Evolutionary conservation across 2,329 filamentous ascomycete genomes (phyloP).

Genomic region (Fusarium sterilihyphosum): DNA sequence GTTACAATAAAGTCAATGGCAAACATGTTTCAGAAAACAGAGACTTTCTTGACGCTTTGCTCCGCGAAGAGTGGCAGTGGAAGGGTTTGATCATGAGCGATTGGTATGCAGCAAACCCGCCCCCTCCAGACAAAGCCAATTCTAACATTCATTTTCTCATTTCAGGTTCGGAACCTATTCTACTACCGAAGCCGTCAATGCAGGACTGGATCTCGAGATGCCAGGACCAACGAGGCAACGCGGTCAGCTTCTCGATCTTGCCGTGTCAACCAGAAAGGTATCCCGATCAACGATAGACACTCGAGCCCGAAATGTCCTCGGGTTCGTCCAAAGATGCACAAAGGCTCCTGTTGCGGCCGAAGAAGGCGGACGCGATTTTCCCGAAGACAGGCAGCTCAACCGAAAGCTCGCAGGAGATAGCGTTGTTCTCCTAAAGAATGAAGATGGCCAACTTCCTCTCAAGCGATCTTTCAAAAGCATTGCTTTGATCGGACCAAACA

Average conservation of each 20-base stretch:
- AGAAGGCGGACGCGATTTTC: neutral
- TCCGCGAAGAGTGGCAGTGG: neutral
- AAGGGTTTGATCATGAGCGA: neutral
- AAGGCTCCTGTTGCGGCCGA: neutral
- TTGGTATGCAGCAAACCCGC: neutral
- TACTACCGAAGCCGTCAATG: neutral
- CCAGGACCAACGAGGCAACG: neutral
- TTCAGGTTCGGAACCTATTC: neutral
- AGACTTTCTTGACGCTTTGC: neutral
- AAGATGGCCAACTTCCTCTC: neutral
- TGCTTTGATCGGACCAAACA: neutral
- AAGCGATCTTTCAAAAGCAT: neutral
- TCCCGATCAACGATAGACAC: neutral
- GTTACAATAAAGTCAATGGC: neutral
- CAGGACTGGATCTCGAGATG: neutral
- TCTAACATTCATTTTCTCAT: neutral
- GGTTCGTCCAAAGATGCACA: neutral
- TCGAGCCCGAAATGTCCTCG: neutral
- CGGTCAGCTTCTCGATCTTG: neutral
- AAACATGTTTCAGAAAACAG: neutral
- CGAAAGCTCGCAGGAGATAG: neutral
- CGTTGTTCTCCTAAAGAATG: neutral
- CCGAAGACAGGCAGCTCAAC: neutral
- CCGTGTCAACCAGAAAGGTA: neutral
- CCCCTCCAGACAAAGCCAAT: fast-evolving